Base-by-base conservation (phyloP, 495 filamentous ascomycete genomes). In the Neurospora sp. region DNA sequence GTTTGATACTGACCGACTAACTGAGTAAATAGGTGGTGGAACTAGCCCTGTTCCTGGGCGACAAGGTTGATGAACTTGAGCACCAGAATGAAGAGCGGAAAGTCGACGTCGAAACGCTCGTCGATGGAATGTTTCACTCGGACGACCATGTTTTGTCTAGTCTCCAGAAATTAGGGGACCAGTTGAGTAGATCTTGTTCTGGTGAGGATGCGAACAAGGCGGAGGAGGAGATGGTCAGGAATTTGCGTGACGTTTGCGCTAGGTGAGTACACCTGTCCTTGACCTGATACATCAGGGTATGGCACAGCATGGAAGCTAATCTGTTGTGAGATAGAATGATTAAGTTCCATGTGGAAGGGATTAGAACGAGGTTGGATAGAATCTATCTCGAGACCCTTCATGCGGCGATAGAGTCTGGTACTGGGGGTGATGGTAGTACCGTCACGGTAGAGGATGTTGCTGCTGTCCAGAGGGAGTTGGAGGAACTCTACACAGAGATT, bases 401-500 rank as follows among this genome's bases (percentile, higher is more conserved):
- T 62, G 41, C 75, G 27, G 72, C 76, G 73, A 69, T 74, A 42
- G 74, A 75, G 48, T 72, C 80, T 73, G 73, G 72, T 18, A 10
- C 75, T 39, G 54, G 23, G 54, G 23, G 23, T 18, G 6, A 62
- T 62, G 54, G 23, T 62, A 31, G 27, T 8, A 62, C 54, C 23
- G 54, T 62, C 23, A 73, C 69, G 18, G 38, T 73, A n/a, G 76
- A 77, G 46, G 80, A 83, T 39, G 79, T 85, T n/a, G 69, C 79
- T 23, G 81, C 82, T 0, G 72, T 90, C 31, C 84, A 89, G 76
- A 84, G 87, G 48, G 89, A 91, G 72, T 77, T 91, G 5, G 89
- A 89, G 42, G 88, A 89, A 16, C 78, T 91, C 4, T 90, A 89
- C 73, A 84, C 88, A 0, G 89, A 91, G 73, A 88, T 91, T 74